Base-by-base conservation (phyloP, 1,284 basidiomycete genomes). In the Meripilus lineatus region DNA sequence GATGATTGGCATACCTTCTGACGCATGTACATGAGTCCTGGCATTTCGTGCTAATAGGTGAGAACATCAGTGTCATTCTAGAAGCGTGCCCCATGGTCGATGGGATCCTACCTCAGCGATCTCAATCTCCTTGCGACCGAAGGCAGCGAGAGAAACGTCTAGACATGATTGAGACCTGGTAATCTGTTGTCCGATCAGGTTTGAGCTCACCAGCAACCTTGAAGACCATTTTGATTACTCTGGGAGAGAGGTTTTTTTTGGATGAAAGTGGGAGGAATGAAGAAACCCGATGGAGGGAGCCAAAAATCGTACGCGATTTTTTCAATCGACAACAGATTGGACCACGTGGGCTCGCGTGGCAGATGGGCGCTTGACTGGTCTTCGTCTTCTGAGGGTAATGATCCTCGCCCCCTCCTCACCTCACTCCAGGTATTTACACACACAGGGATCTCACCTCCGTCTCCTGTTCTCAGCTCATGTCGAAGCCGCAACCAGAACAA, bases 51-150 rank as follows among this genome's bases (percentile, higher is more conserved):
- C 84, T 91, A 55, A n/a, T n/a, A n/a, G 28, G 45, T 45, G 23
- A 41, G 51, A 47, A 15, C 17, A 46, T 38, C 26, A 52, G 50
- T 40, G 47, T 54, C 11, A 23, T 14, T 26, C 30, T 23, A 22
- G 24, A 14, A 41, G 18, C 32, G 35, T 38, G 10, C n/a, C n/a
- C 37, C 25, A 34, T 26, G n/a, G 36, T 38, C 36, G 38, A 44
- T 28, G 30, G 32, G 13, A 30, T 38, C 24, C 11, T 40, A 87
- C 87, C 79, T 97, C 93, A 55, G 94, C 93, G 69, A 98, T 93
- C 76, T 95, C 87, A 62, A 98, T 90, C 76, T 97, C 94, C 77
- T 97, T 96, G 73, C 94, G 92, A 71, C 93, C 91, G 67, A 92
- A 94, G 51, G 92, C 89, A 65, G 93, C 94, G 64, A 97, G 89